Base-by-base conservation (phyloP, 129 eudicot genomes). In the Smallanthus sonchifolius region DNA sequence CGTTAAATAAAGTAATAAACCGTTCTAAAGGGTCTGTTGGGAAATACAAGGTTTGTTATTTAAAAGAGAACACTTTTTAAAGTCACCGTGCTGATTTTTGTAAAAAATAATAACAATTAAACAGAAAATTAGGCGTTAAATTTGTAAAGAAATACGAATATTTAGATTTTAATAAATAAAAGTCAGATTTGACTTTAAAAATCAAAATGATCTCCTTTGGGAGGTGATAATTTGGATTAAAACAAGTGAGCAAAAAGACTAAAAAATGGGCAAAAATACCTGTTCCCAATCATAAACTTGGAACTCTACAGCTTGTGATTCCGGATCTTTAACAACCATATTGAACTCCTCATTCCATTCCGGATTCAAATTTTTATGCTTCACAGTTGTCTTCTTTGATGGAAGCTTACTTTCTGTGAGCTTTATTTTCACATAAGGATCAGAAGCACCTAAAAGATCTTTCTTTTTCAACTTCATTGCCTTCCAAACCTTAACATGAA, bases 281-380 rank as follows among this genome's bases (percentile, higher is more conserved):
- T 93, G 87, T 77, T 90, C 98, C 97, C 97, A 93, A 71, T 93
- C 98, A 78, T 84, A 88, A 65, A 93, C 96, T 69, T 3, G 20
- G 70, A 93, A 65, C 79, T 86, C 91, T 6, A 90, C 66, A 48
- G 86, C 89, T 77, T 93, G 97, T 47, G 97, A 66, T 69, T 88
- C 89, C 14, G 97, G 98, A 85, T 86, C 97, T 83, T 88, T 90
- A 42, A 93, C 84, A 17, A 86, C 88, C 84, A 90, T 75, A 44
- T 85, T 87, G 59, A 87, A 93, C 17, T 90, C 97, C 79, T 93
- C 93, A 69, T 93, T 90, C 98, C 98, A 93, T 82, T 93, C 97
- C 0, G 98, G 98, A 40, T 93, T 93, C 84, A 93, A 76, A 85
- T 93, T 93, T 84, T 88, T 88, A 75, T 90, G 93, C 79, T 90